A percentile compares a stretch with the other conserved stretches of the same genome.
These are phyloP conservation scores for Aspergillus oerlinghausenensis DNA, from an alignment of 2,329 filamentous ascomycete genomes.

Conservation along the genomic window DNA sequence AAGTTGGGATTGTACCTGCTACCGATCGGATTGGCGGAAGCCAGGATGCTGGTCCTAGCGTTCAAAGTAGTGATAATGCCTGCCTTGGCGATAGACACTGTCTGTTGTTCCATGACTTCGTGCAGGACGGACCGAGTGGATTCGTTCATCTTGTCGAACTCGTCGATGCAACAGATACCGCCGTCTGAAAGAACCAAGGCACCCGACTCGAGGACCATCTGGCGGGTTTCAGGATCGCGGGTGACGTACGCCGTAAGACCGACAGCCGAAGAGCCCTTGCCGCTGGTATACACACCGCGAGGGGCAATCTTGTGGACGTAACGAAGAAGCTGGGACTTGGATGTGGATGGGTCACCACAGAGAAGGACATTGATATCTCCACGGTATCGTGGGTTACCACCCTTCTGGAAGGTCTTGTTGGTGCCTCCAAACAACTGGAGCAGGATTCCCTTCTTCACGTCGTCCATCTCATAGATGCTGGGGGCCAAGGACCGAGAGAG, in stretches of 20 bases:
- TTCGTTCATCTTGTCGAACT: conserved; percentile 78
- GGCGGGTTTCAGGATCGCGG: conserved; percentile 67
- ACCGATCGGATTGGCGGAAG: conserved; percentile 95
- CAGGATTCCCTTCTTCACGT: conserved; percentile 97
- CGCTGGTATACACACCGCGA: conserved; percentile 72
- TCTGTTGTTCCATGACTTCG: conserved; percentile 79
- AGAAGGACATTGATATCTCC: conserved; percentile 97
- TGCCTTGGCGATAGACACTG: conserved; percentile 72
- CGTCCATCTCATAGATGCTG: conserved; percentile 95
- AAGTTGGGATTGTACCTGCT: conserved; percentile 96
- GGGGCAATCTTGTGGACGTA: conserved; percentile 98
- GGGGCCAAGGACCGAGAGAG: conserved; percentile 86
- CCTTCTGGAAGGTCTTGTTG: conserved; percentile 96
- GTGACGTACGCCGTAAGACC: conserved; percentile 75
- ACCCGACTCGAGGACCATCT: conserved; percentile 70
- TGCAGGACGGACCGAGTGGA: conserved; percentile 69
- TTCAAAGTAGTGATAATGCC: conserved; percentile 86
- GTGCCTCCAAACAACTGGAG: conserved; percentile 95
- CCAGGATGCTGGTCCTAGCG: conserved; percentile 89
- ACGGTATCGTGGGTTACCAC: conserved; percentile 89
- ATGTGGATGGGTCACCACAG: conserved; percentile 92
- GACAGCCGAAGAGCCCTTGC: conserved; percentile 70
- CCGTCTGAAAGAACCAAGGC: conserved; percentile 70
- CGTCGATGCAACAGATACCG: conserved; percentile 73
- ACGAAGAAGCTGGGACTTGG: conserved; percentile 89